Evolutionary conservation across 768 basidiomycete species (phyloP), one percentile per base, ranked within the genome.

Genomic region (Mycena albidolilacea): DNA sequence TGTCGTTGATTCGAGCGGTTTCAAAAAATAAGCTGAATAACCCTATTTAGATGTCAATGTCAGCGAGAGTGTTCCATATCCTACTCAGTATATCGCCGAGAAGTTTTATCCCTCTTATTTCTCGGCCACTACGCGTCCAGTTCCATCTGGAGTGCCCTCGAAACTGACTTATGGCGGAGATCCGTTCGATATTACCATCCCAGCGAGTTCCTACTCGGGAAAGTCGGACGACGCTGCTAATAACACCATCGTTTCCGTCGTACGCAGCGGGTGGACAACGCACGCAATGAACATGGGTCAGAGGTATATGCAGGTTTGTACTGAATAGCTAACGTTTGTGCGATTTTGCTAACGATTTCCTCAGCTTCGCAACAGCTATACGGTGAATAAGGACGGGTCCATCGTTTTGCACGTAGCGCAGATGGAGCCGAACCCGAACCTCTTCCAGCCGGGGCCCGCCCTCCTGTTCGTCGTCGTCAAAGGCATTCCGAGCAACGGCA

Each of bases 101-200:
- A 88, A 92, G 48, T 98, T 97, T 86, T 98, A 97, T 84, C 97
- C 97, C 0, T 86, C 90, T 8, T 99, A 97, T 84, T 98, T 93
- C 85, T 86, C 88, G 38, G 88, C 92, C 9, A 78, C 82, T 60
- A 85, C 85, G 0, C 93, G 96, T 15, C 97, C 97, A 0, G 81
- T 82, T 2, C 93, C 92, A n/a, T 80, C 84, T 10, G 92, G 93
- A 8, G 79, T 95, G 0, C 97, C 97, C 0, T 82, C 82, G 21
- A 93, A 84, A 1, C 85, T 99, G 64, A 83, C 89, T 0, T 99
- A 99, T 78, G 97, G 97, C 43, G 97, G 97, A 1, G 69, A 85
- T 30, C 85, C 87, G 17, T 98, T 98, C 81, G 90, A 97, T 81
- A 83, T 98, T 72, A 89, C 86, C 2, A 83, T 98, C 57, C 86